Percentiles rank a stretch among this genome's conserved stretches.
Evolutionary conservation across 257 asterid genomes (phyloP).

Genomic region (Echium plantagineum): DNA sequence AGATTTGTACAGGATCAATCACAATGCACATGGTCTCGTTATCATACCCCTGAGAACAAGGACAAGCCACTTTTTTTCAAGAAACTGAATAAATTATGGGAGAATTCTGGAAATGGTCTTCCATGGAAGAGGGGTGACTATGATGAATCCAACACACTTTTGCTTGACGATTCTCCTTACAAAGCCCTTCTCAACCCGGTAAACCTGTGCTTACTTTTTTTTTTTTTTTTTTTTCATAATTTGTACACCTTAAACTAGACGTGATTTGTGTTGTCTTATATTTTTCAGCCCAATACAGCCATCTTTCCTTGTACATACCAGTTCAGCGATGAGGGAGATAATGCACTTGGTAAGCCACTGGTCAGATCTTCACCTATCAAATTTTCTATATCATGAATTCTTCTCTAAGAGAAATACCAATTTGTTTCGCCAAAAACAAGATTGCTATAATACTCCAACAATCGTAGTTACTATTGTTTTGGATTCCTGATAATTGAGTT

Average conservation of each 20-base stretch:
- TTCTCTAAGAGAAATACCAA: too few relatives aligned
- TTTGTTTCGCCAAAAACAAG: too few relatives aligned
- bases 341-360: constrained; percentile 53
- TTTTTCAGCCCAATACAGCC: constrained; percentile 59
- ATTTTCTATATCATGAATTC: neutral
- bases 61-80: constrained; percentile 67
- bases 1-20: constrained; percentile 58
- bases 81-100: constrained; percentile 70
- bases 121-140: constrained; percentile 78
- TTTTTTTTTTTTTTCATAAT: constrained; percentile 4
- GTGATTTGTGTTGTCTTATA: constrained; percentile 10
- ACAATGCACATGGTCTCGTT: constrained; percentile 57
- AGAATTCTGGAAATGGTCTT: constrained; percentile 45
- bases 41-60: constrained; percentile 39
- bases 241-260: constrained; percentile 5
- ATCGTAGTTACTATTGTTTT: too few relatives aligned
- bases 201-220: constrained; percentile 22
- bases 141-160: constrained; percentile 69
- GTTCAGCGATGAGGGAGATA: constrained; percentile 36
- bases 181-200: constrained; percentile 79
- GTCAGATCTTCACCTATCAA: neutral
- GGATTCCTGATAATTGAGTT: too few relatives aligned
- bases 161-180: constrained; percentile 77
- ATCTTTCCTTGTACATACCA: constrained; percentile 52
- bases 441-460: too few relatives aligned